Base-by-base conservation (phyloP, 2,329 filamentous ascomycete genomes). In the Thelonectria olida region DNA sequence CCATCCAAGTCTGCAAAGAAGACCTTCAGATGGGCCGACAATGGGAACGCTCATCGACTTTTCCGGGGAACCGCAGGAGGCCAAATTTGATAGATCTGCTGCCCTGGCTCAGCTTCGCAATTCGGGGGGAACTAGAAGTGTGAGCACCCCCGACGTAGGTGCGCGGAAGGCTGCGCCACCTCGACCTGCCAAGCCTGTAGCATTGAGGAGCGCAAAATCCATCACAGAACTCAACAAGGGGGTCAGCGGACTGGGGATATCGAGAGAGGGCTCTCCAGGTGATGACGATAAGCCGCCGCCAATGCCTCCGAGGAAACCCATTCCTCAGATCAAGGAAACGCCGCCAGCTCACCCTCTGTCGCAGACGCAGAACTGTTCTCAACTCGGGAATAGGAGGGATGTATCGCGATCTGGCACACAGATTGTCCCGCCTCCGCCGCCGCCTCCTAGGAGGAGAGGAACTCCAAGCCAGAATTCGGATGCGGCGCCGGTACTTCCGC, bases 11-110 rank as follows among this genome's bases (percentile, higher is more conserved):
- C 66, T 74, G 3, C 64, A 72, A 10, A 61, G 58, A 20, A 74
- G 71, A 6, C 71, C 73, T n/a, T 63, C 71, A 1, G 49, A 73
- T 2, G 78, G 76, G 10, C 81, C 78, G 9, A 71, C 73, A n/a
- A 86, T 85, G 79, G 87, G 85, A 2, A 85, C 82, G 5, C 71
- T 90, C 38, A 89, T 90, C 27, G 87, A 90, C 70, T 78, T 90
- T 31, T 84, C 83, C 1, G 84, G 86, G 13, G 83, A 87, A 53
- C 80, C 84, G 1, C 75, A 79, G 47, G 74, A 79, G 34, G 70
- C 70, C 2, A 75, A 67, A 4, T 56, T 78, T 1, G 75, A 79
- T 47, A 71, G 78, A 20, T 72, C 78, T 5, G 73, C 67, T 9
- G 72, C 73, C 28, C 66, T 77, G 3, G 63, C 72, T 17, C 73